Base-by-base conservation (phyloP, 129 eudicot species). In the Flaveria bidentis region DNA sequence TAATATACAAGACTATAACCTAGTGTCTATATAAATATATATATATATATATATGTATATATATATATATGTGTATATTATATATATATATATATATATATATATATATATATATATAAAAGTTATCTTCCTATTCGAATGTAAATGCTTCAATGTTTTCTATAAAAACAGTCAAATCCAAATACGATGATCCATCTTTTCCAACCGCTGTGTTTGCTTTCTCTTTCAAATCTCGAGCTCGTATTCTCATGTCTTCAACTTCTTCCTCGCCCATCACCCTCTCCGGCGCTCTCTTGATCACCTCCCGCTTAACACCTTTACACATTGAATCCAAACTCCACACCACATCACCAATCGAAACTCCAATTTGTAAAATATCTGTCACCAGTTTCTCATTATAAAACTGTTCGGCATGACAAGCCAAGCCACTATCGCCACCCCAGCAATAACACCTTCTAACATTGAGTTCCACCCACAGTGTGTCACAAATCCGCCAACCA, bases 331-430 rank as follows among this genome's bases (percentile, higher is more conserved):
- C 17, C 15, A 20, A 15, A 33, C 71, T 78, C 86, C 88, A 91
- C 62, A 76, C 70, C 71, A 64, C 60, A 45, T 67, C 69, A 6
- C 97, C 89, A 10, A 89, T 86, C 20, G 74, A 22, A 63, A 89
- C 86, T 17, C 94, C 91, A 10, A 56, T 83, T n/a, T 2, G 46
- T 14, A 89, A 70, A 71, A 86, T 69, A 47, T 89, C 82, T 0
- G 88, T 87, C 55, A 89, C 56, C 45, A 89, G 18, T 44, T 84
- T 89, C 52, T 81, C 91, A 8, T 86, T 89, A 64, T 69, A 78
- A 23, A 89, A 89, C 25, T 89, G 91, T 49, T 89, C 95, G 0
- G 87, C 89, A 78, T 77, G 0, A 79, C 56, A 1, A 88, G 95
- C 91, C 91, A 89, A 0, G 89, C 75, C 68, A 85, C 22, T 20